A percentile compares a stretch with the other conserved stretches of the same genome.
phyloP scores from a whole-genome alignment of 1,284 basidiomycete genomes.

The Pholiota adiposa region DNA sequence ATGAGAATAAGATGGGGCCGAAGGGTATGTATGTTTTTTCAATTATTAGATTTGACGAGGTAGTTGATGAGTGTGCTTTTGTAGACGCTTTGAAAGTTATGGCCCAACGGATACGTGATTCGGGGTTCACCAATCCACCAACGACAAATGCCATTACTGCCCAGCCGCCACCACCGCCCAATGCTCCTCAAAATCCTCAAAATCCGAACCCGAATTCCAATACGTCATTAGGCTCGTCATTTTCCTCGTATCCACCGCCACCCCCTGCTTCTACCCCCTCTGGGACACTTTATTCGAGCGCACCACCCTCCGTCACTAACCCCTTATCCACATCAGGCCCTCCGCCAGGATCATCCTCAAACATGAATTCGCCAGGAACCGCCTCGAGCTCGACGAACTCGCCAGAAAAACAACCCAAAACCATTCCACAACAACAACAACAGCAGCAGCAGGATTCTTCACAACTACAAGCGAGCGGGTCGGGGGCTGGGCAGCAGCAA shows the following conservation, averaged over 20 bases:
- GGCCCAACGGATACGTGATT: constrained; percentile 49
- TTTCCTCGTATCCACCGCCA: constrained; percentile 9
- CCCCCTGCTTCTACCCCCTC: constrained; percentile 11
- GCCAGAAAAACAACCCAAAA: constrained; percentile 59
- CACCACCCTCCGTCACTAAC: constrained; percentile 46
- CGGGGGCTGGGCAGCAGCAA: not conserved
- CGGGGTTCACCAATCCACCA: constrained; percentile 25
- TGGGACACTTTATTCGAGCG: constrained; percentile 50
- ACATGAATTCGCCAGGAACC: constrained; percentile 27
- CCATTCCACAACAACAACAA: constrained; percentile 48
- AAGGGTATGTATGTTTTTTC: constrained; percentile 46
- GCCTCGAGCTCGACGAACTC: constrained; percentile 38
- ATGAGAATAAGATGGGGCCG: constrained; percentile 57
- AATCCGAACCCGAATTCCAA: not conserved
- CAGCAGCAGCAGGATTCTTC: constrained; percentile 14
- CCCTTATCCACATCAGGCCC: constrained; percentile 28
- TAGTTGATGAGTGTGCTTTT: not conserved
- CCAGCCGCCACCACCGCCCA: not conserved
- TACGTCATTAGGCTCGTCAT: not conserved
- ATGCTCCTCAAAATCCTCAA: not conserved
- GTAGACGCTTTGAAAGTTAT: constrained; percentile 36
- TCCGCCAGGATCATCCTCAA: constrained; percentile 7
- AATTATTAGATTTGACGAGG: not conserved
- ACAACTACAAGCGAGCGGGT: constrained; percentile 8
- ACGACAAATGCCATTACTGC: not conserved